These are phyloP conservation scores for Boechera retrofracta DNA, from an alignment of 345 rosid species.

Conservation along the genomic window DNA sequence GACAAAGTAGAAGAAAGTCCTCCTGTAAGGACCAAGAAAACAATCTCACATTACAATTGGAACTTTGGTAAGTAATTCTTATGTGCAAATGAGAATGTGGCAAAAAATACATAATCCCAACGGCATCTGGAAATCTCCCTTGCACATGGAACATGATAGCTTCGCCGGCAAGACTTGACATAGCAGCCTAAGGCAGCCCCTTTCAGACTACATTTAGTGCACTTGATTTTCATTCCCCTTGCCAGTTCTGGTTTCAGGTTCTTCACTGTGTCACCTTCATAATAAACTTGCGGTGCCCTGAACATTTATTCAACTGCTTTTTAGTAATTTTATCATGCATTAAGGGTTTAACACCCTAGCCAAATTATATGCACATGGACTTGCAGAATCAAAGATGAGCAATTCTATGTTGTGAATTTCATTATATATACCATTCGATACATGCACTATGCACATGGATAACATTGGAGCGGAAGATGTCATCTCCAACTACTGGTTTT, in stretches of 20 bases:
- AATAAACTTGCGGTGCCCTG: slow-evolving; percentile 90
- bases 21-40: slow-evolving; percentile 52
- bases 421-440: slow-evolving; percentile 70
- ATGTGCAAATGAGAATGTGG: background rate
- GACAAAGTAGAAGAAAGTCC: slow-evolving; percentile 75
- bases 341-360: background rate
- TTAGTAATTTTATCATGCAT: background rate
- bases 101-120: slow-evolving; percentile 67
- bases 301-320: slow-evolving; percentile 24
- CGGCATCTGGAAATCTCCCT: slow-evolving; percentile 62
- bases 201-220: slow-evolving; percentile 70
- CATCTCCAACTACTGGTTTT: slow-evolving; percentile 57
- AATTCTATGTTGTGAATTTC: background rate
- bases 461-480: slow-evolving; percentile 50
- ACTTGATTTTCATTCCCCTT: slow-evolving; percentile 81
- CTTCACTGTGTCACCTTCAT: slow-evolving; percentile 59
- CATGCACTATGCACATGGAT: slow-evolving; percentile 78
- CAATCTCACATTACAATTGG: slow-evolving; percentile 4
- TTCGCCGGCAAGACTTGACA: slow-evolving; percentile 70
- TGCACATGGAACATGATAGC: slow-evolving; percentile 87
- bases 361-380: background rate
- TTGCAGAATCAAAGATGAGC: slow-evolving; percentile 13
- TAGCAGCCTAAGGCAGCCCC: slow-evolving; percentile 93
- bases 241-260: slow-evolving; percentile 76
- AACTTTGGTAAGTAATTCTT: background rate